Evolutionary conservation across 345 rosid genomes (phyloP).

Genomic region (Gossypium longicalyx): DNA sequence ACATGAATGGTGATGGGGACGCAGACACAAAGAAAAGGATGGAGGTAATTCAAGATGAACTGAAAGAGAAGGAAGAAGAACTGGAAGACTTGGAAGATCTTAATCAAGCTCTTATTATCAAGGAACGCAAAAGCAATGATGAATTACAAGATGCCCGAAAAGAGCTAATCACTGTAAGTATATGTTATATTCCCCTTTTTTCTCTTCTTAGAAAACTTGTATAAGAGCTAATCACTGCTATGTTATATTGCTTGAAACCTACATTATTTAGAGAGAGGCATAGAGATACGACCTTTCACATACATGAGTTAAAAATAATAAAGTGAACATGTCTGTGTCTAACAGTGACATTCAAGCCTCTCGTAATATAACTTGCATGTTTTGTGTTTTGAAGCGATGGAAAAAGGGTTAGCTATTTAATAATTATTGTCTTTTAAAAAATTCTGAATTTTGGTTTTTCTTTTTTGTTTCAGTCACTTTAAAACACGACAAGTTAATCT

Average conservation of each 20-base stretch:
- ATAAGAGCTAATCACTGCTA: background rate
- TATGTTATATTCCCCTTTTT: background rate
- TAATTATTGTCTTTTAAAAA: no score
- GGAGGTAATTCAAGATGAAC: slow-evolving; percentile 31
- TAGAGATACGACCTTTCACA: no score
- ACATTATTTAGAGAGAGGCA: no score
- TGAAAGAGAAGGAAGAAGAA: slow-evolving; percentile 58
- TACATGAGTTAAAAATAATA: no score
- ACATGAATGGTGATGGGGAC: slow-evolving; percentile 60
- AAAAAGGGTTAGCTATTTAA: no score
- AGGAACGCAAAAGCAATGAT: slow-evolving; percentile 48
- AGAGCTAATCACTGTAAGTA: slow-evolving; percentile 52
- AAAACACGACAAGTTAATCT: no score
- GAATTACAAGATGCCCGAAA: slow-evolving; percentile 71
- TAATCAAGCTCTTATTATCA: slow-evolving; percentile 41
- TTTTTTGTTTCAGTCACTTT: no score
- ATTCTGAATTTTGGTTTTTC: no score
- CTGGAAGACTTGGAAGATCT: slow-evolving; percentile 33
- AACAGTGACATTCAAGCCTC: no score
- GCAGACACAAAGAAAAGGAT: slow-evolving; percentile 33
- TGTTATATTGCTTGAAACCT: background rate
- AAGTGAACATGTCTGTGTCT: no score
- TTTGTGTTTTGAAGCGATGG: no score
- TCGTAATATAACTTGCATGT: background rate
- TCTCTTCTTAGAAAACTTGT: no score